Base-by-base conservation (phyloP, 140 eudicot species). In the Anethum foeniculum region DNA sequence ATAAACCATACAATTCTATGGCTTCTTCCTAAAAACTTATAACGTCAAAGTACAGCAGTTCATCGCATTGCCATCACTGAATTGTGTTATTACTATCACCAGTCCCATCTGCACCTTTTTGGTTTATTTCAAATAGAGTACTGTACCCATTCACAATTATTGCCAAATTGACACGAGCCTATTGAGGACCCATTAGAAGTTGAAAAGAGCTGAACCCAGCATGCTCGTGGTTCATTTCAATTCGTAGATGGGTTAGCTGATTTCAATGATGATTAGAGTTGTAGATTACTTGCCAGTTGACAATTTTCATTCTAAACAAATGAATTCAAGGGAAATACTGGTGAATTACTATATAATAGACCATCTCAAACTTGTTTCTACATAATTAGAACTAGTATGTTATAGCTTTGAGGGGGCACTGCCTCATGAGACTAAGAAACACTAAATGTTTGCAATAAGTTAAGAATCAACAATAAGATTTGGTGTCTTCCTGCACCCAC, bases 361-460 rank as follows among this genome's bases (percentile, higher is more conserved):
- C 71, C 71, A 62, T 62, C 71, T 62, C 71, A 62, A 62, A 25
- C 71, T 62, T 25, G 36, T 62, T 62, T 27, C 69, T 60, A 60
- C 69, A 60, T 3, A 60, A 8, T n/a, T 2, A 10, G 6, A 67
- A 68, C 44, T 68, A 68, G 7, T 15, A 13, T 21, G 46, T 16
- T 71, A 71, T 32, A 7, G 38, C 32, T 7, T 6, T 36, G 30
- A 19, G 76, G 21, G 47, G 7, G 54, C 28, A 23, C 44, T 73
- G 77, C 32, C 7, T n/a, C 19, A 1, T 19, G 76, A 71, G 25
- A 41, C 76, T 23, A 38, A 3, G 23, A 19, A 71, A n/a, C 28
- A 36, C 32, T 36, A 39, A 5, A 15, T 39, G 18, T 72, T 41
- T 6, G 30, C 76, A 39, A 38, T 71, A 38, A 71, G 28, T 19